phyloP scores from a whole-genome alignment of 768 basidiomycete species.

The Amanita pseudoporphyria region DNA sequence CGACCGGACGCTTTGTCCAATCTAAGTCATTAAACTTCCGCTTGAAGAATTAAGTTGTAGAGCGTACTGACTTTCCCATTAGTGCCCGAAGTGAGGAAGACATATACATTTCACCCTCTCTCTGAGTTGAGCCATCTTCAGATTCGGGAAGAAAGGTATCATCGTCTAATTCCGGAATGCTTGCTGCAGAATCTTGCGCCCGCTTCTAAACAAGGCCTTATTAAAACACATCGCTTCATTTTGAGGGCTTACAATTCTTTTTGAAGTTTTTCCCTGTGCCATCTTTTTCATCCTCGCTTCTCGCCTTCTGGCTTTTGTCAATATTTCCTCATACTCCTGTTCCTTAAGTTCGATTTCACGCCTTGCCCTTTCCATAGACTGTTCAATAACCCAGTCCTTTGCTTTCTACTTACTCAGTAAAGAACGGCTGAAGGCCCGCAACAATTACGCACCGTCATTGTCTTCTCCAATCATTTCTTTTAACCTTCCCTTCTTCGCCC shows the following conservation, averaged over 20 bases:
- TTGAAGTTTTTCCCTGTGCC: slow-evolving; percentile 47
- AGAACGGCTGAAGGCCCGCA: neutral
- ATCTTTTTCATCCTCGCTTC: slow-evolving; percentile 48
- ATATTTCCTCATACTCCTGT: slow-evolving; percentile 48
- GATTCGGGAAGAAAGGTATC: slow-evolving; percentile 63
- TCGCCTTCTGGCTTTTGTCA: slow-evolving; percentile 50
- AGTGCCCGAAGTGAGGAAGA: slow-evolving; percentile 72
- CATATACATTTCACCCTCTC: slow-evolving; percentile 44
- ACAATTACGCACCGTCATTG: slow-evolving; percentile 19
- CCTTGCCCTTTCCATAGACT: slow-evolving; percentile 55
- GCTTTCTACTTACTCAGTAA: slow-evolving; percentile 21
- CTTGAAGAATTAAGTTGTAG: neutral
- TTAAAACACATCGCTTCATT: neutral
- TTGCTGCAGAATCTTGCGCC: slow-evolving; percentile 1
- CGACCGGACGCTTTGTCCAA: slow-evolving; percentile 23
- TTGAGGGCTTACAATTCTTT: slow-evolving; percentile 42
- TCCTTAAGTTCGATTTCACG: slow-evolving; percentile 63
- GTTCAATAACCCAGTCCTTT: slow-evolving; percentile 70
- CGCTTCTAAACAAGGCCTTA: neutral
- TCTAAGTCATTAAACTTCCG: slow-evolving; percentile 10
- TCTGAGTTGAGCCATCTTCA: slow-evolving; percentile 22
- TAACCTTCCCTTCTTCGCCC: slow-evolving; percentile 59
- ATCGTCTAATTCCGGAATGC: slow-evolving; percentile 39
- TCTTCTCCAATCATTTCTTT: slow-evolving; percentile 27
- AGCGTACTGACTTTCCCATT: slow-evolving; percentile 62